A percentile compares a stretch with the other conserved stretches of the same genome.
Evolutionary conservation across 306 rosid species (phyloP).

Genomic region (Cucumis sativus): DNA sequence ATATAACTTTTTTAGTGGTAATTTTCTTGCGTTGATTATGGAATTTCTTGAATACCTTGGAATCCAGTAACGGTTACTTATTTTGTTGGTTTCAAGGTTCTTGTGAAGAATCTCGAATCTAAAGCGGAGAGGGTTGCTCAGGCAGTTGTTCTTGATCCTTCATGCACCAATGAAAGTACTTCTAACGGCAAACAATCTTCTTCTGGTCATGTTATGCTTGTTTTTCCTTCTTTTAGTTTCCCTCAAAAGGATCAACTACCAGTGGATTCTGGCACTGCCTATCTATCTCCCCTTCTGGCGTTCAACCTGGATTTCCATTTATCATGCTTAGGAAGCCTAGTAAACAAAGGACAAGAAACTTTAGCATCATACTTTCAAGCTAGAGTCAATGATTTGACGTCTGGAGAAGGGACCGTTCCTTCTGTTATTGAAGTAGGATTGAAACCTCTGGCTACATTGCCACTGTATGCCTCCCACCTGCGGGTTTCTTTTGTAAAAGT

Average conservation of each 20-base stretch:
- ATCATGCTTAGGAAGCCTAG: conserved; percentile 54
- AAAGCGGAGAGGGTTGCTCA: conserved; percentile 47
- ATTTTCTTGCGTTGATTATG: not conserved
- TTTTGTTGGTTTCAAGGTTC: conserved; percentile 31
- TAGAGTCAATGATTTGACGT: conserved; percentile 23
- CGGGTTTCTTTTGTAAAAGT: conserved; percentile 80
- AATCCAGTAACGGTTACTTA: not conserved
- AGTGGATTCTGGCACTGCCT: conserved; percentile 37
- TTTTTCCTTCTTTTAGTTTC: conserved; percentile 52
- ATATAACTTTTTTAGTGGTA: not conserved
- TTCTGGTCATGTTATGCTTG: conserved; percentile 35
- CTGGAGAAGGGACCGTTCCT: conserved; percentile 15
- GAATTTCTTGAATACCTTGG: not conserved
- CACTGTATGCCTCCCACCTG: conserved; percentile 60
- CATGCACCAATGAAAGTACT: conserved; percentile 16
- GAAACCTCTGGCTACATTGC: conserved; percentile 36
- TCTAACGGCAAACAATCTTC: conserved; percentile 15
- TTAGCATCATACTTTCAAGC: conserved; percentile 52
- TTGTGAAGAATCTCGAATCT: conserved; percentile 54
- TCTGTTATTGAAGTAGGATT: conserved; percentile 33
- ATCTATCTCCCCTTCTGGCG: conserved; percentile 63
- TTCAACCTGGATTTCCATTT: conserved; percentile 76
- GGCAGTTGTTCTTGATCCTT: conserved; percentile 70
- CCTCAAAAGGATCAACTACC: conserved; percentile 17
- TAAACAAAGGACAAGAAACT: conserved; percentile 40